Percentiles rank a stretch among this genome's conserved stretches.
phyloP scores from a whole-genome alignment of 306 rosid genomes.

The Vigna angularis region DNA sequence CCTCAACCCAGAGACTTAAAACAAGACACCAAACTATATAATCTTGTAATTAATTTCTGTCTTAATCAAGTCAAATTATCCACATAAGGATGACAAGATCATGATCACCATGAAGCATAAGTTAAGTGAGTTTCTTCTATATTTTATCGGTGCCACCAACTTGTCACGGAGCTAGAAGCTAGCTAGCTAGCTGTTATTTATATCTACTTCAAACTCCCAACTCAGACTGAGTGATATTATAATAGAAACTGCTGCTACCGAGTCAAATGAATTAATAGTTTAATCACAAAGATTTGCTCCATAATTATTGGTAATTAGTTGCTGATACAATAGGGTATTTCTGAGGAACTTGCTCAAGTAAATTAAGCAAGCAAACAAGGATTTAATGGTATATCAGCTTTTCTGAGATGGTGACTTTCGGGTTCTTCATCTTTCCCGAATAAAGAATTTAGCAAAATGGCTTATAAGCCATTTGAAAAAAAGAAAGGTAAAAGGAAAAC shows the following conservation, averaged over 20 bases:
- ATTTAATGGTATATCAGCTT: constrained; percentile 10
- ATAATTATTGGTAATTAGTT: constrained; percentile 21
- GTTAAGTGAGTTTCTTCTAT: constrained; percentile 4
- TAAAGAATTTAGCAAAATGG: constrained; percentile 59
- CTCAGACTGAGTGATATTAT: constrained; percentile 35
- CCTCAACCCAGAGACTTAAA: neutral
- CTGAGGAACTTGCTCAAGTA: constrained; percentile 61
- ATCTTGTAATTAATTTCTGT: constrained; percentile 10
- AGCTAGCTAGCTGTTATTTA: constrained; percentile 28
- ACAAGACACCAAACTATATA: neutral
- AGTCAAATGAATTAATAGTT: constrained; percentile 42
- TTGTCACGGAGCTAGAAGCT: too few relatives aligned
- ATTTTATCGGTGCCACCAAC: constrained; percentile 9
- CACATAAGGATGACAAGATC: constrained; percentile 45
- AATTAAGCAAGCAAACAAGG: constrained; percentile 74
- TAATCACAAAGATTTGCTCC: constrained; percentile 32
- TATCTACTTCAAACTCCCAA: constrained; percentile 26
- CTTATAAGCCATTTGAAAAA: constrained; percentile 56
- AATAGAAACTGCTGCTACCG: constrained; percentile 13
- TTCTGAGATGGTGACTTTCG: constrained; percentile 36
- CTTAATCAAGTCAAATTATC: constrained; percentile 51
- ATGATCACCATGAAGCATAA: constrained; percentile 41
- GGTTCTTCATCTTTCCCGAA: constrained; percentile 33
- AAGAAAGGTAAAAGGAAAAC: constrained; percentile 18
- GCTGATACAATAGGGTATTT: constrained; percentile 13